Evolutionary conservation across 257 asterid genomes (phyloP), one percentile per base, ranked within the genome.

Genomic region (Solanum megistacrolobum): DNA sequence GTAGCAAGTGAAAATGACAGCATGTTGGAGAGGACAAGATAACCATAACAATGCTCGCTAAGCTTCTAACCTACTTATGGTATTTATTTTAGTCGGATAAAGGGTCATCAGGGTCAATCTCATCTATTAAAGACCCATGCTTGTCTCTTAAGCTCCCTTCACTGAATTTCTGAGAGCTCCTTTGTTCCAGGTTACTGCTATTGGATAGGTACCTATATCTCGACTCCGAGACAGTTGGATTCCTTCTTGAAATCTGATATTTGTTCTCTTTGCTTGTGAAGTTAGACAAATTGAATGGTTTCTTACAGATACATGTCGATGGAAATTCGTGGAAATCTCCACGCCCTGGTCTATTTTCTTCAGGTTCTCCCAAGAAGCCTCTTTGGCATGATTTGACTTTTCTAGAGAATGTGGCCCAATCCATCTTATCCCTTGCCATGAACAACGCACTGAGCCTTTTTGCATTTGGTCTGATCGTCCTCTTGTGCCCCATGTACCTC

Each of bases 311-410:
- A 92, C 99, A 97, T 5, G 98, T 85, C n/a, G 96, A 91, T 52
- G 99, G 99, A 83, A 91, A 96, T 89, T 97, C 99, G 7, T 97
- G 98, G 89, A 96, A 96, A 90, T 97, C 99, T 7, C 99, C 99
- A 85, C 98, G 93, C 68, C 99, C 99, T 3, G 96, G 97, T 90
- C 89, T 94, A 90, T 92, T 92, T 96, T 97, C 99, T 36, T 96
- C 98, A 1, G 99, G 99, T 86, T 97, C 99, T 87, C 99, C 99
- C 95, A 97, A 92, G 96, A 97, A 97, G 69, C 98, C 99, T 90
- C 97, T 92, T 91, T 97, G 99, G 92, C 96, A 93, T 75, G 96
- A 93, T 91, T 94, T 97, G 68, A 96, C 97, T 93, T 94, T 97
- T 89, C 94, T 92, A 27, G 98, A 92, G 87, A 97, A 97, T 21